Conservation (phyloP, 345 rosid genomes). For the Eucalyptus cloeziana region DNA sequence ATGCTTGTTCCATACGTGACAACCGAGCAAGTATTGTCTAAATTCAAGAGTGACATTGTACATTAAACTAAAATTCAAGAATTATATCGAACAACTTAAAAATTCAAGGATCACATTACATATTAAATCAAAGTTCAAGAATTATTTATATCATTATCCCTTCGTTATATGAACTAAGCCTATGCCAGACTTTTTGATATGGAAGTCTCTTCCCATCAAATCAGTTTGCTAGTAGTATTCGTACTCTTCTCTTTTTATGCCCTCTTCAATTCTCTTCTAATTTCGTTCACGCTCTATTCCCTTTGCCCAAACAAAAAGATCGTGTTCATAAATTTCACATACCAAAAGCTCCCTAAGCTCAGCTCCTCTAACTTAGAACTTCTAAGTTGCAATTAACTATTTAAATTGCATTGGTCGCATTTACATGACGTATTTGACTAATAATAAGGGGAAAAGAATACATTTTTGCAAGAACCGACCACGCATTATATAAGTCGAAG, state of each 20-base stretch:
- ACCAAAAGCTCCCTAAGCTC: background rate
- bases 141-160: no score
- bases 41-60: accelerated
- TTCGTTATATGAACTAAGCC: background rate
- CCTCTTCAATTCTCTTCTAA: background rate
- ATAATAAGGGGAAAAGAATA: background rate
- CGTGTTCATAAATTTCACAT: background rate
- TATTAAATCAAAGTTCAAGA: no score
- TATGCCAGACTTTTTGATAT: accelerated
- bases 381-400: background rate
- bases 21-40: background rate
- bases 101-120: accelerated
- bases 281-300: background rate
- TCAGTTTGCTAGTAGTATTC: accelerated
- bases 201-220: accelerated
- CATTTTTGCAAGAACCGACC: background rate
- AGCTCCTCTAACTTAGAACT: background rate
- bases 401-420: background rate
- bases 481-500: background rate
- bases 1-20: background rate
- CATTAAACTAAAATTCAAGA: accelerated
- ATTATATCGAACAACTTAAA: no score
- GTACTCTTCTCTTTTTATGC: background rate
- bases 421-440: background rate
- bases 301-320: background rate